A percentile compares a stretch with the other conserved stretches of the same genome.
Conservation (phyloP, 805 yeast species). For the Saturnispora ahearnii region DNA sequence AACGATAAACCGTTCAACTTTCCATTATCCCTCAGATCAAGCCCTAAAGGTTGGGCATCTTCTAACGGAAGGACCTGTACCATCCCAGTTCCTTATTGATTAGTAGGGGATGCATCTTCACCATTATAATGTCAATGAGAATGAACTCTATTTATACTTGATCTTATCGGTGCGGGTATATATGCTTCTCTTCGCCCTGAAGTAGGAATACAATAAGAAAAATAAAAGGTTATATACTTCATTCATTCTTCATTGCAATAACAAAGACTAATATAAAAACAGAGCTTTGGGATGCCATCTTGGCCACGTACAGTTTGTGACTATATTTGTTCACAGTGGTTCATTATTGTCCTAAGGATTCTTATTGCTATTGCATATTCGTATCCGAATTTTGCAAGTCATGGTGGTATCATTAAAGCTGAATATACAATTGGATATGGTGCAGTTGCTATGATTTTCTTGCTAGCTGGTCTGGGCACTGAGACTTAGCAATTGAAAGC, state of each 20-base stretch:
- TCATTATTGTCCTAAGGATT: slow-evolving; percentile 60
- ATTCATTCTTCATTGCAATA: too few relatives aligned
- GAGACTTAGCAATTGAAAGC: slow-evolving; percentile 47
- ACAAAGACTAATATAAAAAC: too few relatives aligned
- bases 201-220: too few relatives aligned
- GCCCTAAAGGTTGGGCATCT: slow-evolving; percentile 12
- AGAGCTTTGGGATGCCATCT: neutral
- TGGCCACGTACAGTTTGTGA: neutral
- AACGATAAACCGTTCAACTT: slow-evolving; percentile 23
- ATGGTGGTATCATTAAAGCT: slow-evolving; percentile 66
- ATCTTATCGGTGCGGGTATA: neutral
- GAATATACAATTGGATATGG: slow-evolving; percentile 75
- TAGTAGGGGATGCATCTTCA: too few relatives aligned
- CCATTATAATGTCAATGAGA: too few relatives aligned
- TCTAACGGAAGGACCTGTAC: slow-evolving; percentile 21
- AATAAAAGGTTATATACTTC: too few relatives aligned
- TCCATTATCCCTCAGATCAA: slow-evolving; percentile 20
- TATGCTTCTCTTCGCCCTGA: neutral
- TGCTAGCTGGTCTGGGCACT: slow-evolving; percentile 74
- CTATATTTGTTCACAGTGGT: slow-evolving; percentile 42
- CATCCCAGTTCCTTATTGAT: slow-evolving; percentile 7
- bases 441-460: slow-evolving; percentile 80
- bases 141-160: neutral
- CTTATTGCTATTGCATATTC: slow-evolving; percentile 66
- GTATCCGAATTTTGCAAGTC: slow-evolving; percentile 76